These are phyloP conservation scores for Fusarium cyanostomum DNA, from an alignment of 2,329 filamentous ascomycete genomes.

Conservation along the genomic window DNA sequence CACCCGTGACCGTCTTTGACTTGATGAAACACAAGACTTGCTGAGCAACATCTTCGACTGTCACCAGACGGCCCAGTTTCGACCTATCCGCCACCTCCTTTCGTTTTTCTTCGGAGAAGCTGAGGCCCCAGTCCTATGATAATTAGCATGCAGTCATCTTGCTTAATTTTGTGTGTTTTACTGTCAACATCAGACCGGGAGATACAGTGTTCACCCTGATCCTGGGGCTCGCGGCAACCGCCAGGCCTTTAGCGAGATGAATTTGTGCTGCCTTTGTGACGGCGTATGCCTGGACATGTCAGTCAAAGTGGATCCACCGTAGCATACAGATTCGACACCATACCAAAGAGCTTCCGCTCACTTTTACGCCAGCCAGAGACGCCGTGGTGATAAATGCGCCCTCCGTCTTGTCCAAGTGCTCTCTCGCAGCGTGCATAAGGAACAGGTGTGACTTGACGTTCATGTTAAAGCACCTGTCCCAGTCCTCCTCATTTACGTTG, in stretches of 20 bases:
- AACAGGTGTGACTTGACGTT: slow-evolving; percentile 72
- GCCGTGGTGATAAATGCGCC: slow-evolving; percentile 72
- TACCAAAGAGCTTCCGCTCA: slow-evolving; percentile 68
- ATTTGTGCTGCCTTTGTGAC: slow-evolving; percentile 80
- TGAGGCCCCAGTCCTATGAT: slow-evolving; percentile 68
- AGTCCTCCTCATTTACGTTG: slow-evolving; percentile 65
- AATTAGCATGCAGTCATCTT: background rate
- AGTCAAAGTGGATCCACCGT: background rate
- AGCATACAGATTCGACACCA: slow-evolving; percentile 8
- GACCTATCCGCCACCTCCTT: slow-evolving; percentile 63
- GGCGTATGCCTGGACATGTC: slow-evolving; percentile 67
- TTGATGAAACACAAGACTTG: slow-evolving; percentile 61
- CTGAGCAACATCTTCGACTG: slow-evolving; percentile 62
- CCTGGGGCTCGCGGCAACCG: slow-evolving; percentile 61
- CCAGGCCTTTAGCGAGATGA: slow-evolving; percentile 65
- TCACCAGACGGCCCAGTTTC: slow-evolving; percentile 67
- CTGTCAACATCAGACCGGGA: slow-evolving; percentile 62
- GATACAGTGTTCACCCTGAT: slow-evolving; percentile 69
- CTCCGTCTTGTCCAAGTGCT: slow-evolving; percentile 63
- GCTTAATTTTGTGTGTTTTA: slow-evolving; percentile 26
- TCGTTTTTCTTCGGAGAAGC: slow-evolving; percentile 67
- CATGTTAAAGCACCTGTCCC: slow-evolving; percentile 67
- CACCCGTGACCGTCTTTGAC: slow-evolving; percentile 60
- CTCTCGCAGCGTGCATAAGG: slow-evolving; percentile 64
- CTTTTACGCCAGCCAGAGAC: slow-evolving; percentile 70